Conservation (phyloP, 805 yeast genomes). For the Millerago galiae region DNA sequence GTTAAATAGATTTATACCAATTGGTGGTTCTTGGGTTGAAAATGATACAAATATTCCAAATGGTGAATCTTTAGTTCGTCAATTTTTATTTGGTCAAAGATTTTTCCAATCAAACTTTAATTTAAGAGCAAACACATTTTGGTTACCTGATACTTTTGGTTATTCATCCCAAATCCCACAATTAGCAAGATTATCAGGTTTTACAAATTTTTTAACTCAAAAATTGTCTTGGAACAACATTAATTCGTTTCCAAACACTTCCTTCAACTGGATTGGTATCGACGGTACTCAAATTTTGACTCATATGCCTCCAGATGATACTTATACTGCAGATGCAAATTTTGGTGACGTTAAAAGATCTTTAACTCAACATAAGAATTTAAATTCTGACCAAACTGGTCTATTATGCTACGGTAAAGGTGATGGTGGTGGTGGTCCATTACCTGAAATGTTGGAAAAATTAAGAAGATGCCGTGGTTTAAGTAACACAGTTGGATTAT, state of each 20-base stretch:
- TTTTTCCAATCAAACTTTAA: slow-evolving; percentile 81
- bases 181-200: slow-evolving; percentile 79
- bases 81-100: slow-evolving; percentile 84
- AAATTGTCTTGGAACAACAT: slow-evolving; percentile 96
- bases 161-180: slow-evolving; percentile 95
- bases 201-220: slow-evolving; percentile 82
- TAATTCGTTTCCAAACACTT: slow-evolving; percentile 80
- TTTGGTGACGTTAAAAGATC: slow-evolving; percentile 89
- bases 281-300: slow-evolving; percentile 91
- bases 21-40: slow-evolving; percentile 99
- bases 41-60: slow-evolving; percentile 93
- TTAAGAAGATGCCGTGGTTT: slow-evolving; percentile 87
- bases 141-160: slow-evolving; percentile 98
- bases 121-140: slow-evolving; percentile 62
- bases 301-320: slow-evolving; percentile 97
- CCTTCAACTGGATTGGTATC: slow-evolving; percentile 93
- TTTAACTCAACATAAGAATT: slow-evolving; percentile 72
- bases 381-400: slow-evolving; percentile 75
- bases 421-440: slow-evolving; percentile 99
- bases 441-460: slow-evolving; percentile 88
- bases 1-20: slow-evolving; percentile 74
- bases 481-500: slow-evolving; percentile 67
- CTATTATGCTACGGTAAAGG: slow-evolving; percentile 86
- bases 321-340: slow-evolving; percentile 89
- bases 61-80: slow-evolving; percentile 87